A percentile compares a stretch with the other conserved stretches of the same genome.
phyloP scores from a whole-genome alignment of 192 early-diverging fungal species.

The Jimgerdemannia lactiflua region DNA sequence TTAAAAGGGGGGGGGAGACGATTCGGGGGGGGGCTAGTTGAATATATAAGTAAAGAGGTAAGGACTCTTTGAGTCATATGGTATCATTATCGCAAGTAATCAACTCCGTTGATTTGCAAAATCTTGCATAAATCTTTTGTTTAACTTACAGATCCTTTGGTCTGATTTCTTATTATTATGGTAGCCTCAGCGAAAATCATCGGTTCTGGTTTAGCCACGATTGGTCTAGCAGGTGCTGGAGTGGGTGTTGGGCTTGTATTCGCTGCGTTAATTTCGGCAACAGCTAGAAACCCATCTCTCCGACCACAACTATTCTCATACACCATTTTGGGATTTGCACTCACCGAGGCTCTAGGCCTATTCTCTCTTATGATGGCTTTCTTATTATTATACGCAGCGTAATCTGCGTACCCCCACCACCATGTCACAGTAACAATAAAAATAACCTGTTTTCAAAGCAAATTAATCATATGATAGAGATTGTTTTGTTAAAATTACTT shows the following conservation, averaged over 20 bases:
- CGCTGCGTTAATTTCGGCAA: slow-evolving; percentile 13
- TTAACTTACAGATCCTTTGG: neutral
- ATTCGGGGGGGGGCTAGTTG: no score
- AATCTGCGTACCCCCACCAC: neutral
- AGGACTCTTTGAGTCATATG: no score
- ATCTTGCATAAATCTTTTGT: neutral
- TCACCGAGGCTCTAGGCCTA: slow-evolving; percentile 20
- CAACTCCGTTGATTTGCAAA: no score
- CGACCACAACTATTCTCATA: slow-evolving; percentile 16
- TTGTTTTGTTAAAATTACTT: no score
- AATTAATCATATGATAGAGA: no score
- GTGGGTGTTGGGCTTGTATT: slow-evolving; percentile 17
- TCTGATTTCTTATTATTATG: slow-evolving; percentile 3
- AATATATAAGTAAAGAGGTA: no score
- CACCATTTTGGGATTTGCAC: slow-evolving; percentile 6
- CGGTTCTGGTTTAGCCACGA: slow-evolving; percentile 18
- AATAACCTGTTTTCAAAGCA: no score
- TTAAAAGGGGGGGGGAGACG: no score
- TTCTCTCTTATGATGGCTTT: slow-evolving; percentile 25
- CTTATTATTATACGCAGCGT: slow-evolving; percentile 18
- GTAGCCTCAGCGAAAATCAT: slow-evolving; percentile 18
- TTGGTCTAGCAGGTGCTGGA: slow-evolving; percentile 13
- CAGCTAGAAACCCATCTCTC: slow-evolving; percentile 12
- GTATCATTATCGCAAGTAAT: no score
- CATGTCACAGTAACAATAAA: no score